These are phyloP conservation scores for Pseudodiploospora longispora DNA, from an alignment of 2,329 filamentous ascomycete genomes.

Conservation along the genomic window DNA sequence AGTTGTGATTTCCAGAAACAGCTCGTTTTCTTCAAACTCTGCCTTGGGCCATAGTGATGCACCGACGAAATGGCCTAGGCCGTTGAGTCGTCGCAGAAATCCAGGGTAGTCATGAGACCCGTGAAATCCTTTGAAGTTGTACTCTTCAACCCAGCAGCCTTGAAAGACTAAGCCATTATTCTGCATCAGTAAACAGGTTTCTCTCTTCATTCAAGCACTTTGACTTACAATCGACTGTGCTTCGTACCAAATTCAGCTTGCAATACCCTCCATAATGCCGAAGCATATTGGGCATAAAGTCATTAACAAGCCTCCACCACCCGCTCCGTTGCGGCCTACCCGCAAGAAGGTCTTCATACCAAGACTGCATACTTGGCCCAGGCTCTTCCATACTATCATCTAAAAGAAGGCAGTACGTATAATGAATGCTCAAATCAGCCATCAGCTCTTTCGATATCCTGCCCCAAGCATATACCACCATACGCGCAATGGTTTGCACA, in stretches of 20 bases:
- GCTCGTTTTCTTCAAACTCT: conserved; percentile 9
- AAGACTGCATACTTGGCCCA: conserved; percentile 10
- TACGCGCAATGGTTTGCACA: conserved; percentile 17
- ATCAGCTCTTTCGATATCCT: conserved; percentile 13
- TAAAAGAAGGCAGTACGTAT: conserved; percentile 13
- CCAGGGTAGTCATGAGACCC: conserved; percentile 12
- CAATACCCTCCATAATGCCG: conserved; percentile 13
- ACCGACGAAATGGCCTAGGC: conserved; percentile 13
- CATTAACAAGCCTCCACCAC: conserved; percentile 13
- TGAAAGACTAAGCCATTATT: conserved; percentile 7
- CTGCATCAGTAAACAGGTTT: not conserved
- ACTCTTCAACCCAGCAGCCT: conserved; percentile 16
- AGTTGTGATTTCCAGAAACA: conserved; percentile 12
- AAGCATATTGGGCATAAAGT: conserved; percentile 12
- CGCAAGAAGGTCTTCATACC: conserved; percentile 11
- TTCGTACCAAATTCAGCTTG: conserved; percentile 11
- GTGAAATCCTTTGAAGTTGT: conserved; percentile 13
- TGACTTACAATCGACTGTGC: conserved; percentile 11
- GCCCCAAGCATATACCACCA: conserved; percentile 21
- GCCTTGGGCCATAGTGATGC: conserved; percentile 9
- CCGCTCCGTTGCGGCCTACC: conserved; percentile 10
- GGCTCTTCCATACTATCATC: conserved; percentile 13
- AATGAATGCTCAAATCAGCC: conserved; percentile 14
- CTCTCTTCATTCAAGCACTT: not conserved
- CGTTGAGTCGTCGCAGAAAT: conserved; percentile 15